These are phyloP conservation scores for Mrakia hoshinonis DNA, from an alignment of 768 basidiomycete species.

Conservation along the genomic window DNA sequence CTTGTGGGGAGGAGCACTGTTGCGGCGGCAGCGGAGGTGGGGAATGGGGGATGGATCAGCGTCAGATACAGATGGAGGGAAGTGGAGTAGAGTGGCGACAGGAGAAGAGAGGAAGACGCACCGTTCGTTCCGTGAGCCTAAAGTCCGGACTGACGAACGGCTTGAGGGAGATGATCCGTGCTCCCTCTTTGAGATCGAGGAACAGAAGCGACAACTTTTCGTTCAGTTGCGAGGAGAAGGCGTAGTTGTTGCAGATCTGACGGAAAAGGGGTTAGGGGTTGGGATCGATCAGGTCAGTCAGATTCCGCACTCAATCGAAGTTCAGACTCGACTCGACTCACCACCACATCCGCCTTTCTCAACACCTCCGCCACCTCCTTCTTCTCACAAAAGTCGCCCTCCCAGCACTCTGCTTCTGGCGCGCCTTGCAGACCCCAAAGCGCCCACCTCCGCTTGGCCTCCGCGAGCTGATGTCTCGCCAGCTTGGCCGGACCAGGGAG, in stretches of 20 bases:
- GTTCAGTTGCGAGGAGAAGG: conserved; percentile 53
- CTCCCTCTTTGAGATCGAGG: conserved; percentile 86
- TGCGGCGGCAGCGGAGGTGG: conserved; percentile 45
- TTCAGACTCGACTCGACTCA: conserved; percentile 46
- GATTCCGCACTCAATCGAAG: neutral
- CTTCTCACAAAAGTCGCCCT: conserved; percentile 77
- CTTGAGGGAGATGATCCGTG: conserved; percentile 76
- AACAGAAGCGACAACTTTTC: conserved; percentile 79
- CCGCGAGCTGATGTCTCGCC: conserved; percentile 64
- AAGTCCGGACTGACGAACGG: conserved; percentile 66
- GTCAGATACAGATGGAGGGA: too few species aligned
- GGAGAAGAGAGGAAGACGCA: conserved; percentile 40
- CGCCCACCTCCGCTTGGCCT: conserved; percentile 65
- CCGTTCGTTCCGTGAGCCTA: conserved; percentile 75
- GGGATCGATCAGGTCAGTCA: neutral
- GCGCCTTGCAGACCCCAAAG: conserved; percentile 72
- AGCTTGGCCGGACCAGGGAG: conserved; percentile 69
- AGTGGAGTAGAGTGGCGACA: conserved; percentile 39
- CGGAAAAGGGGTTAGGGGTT: neutral
- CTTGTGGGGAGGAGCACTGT: conserved; percentile 55
- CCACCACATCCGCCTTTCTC: conserved; percentile 73
- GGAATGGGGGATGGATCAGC: neutral
- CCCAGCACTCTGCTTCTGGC: conserved; percentile 66
- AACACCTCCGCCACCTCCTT: conserved; percentile 60
- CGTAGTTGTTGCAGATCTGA: conserved; percentile 39